These are phyloP conservation scores for Epichloe brachyelytri DNA, from an alignment of 2,329 filamentous ascomycete genomes.

Conservation along the genomic window DNA sequence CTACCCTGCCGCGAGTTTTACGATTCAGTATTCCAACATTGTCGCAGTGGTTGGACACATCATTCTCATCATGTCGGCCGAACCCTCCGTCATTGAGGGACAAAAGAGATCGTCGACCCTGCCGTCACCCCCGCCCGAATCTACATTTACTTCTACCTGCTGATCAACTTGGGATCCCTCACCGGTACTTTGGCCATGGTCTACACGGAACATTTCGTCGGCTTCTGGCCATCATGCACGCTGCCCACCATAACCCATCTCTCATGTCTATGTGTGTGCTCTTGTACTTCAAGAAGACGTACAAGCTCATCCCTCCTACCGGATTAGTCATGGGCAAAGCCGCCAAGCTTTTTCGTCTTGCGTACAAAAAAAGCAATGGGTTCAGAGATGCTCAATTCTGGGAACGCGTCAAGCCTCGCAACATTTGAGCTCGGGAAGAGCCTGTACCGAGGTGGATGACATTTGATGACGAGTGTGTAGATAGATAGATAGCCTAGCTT, in stretches of 20 bases:
- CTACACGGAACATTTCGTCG: slow-evolving; percentile 61
- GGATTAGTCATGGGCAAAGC: not conserved
- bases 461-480: slow-evolving; percentile 49
- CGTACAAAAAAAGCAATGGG: slow-evolving; percentile 44
- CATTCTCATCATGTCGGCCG: slow-evolving; percentile 53
- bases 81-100: slow-evolving; percentile 49
- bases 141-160: slow-evolving; percentile 58
- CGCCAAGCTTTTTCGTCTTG: slow-evolving; percentile 23
- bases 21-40: slow-evolving; percentile 49
- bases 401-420: slow-evolving; percentile 56
- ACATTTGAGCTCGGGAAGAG: slow-evolving; percentile 33
- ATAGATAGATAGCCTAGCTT: too few species aligned
- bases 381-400: slow-evolving; percentile 31
- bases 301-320: not conserved
- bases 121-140: slow-evolving; percentile 48
- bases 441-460: slow-evolving; percentile 56
- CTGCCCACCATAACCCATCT: slow-evolving; percentile 55
- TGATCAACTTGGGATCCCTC: slow-evolving; percentile 59
- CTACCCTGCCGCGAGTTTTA: slow-evolving; percentile 42
- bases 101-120: slow-evolving; percentile 53
- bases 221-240: slow-evolving; percentile 59
- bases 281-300: not conserved
- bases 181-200: slow-evolving; percentile 52
- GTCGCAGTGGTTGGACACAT: slow-evolving; percentile 52
- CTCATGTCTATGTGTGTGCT: slow-evolving; percentile 25